Conservation (phyloP, 177 flowering plant species). For the Vitis hybrid region DNA sequence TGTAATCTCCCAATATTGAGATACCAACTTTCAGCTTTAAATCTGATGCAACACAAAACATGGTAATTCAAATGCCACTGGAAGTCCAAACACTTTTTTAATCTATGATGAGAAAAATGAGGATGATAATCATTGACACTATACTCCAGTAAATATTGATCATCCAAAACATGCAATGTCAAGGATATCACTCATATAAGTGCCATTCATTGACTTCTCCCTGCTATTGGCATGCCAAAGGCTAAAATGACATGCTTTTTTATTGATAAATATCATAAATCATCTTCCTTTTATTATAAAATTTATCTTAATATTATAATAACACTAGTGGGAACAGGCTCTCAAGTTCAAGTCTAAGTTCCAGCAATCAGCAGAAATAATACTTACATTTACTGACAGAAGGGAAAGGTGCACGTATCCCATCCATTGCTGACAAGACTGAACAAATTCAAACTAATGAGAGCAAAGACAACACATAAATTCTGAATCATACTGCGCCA, state of each 20-base stretch:
- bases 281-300: not conserved
- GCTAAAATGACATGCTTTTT: not conserved
- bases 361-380: not conserved
- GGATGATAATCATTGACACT: no score
- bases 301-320: not conserved
- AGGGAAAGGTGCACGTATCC: constrained; percentile 70
- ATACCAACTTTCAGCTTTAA: no score
- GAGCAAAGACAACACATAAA: not conserved
- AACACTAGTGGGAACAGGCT: not conserved
- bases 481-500: not conserved
- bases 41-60: no score
- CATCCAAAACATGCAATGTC: no score
- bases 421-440: constrained; percentile 89
- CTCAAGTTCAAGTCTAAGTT: not conserved
- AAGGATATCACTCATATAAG: no score
- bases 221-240: not conserved
- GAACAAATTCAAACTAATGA: constrained; percentile 15
- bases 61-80: no score
- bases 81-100: no score
- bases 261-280: no score
- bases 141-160: no score
- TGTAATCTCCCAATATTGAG: no score
- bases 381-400: constrained; percentile 64
- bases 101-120: no score
- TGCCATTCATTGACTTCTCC: no score